Base-by-base conservation (phyloP, 192 early-diverging fungal genomes). In the Lobosporangium transversale region DNA sequence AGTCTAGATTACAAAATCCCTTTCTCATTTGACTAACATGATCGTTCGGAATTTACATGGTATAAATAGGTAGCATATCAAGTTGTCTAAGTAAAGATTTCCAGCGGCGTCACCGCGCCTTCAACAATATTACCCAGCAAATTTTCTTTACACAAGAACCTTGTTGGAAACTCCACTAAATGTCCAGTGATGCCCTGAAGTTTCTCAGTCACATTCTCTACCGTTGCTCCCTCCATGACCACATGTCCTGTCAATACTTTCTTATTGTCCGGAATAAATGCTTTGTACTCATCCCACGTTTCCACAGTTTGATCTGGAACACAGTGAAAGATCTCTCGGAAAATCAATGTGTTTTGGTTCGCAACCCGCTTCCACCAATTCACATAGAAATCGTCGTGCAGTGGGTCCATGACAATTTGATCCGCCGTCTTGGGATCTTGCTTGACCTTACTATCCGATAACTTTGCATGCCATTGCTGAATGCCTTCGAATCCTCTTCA, bases 311-410 rank as follows among this genome's bases (percentile, higher is more conserved):
- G 89, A 60, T 96, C 94, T 17, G 95, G 95, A 20, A 94, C 89
- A 71, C 91, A 93, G 31, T 88, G 88, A 81, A 96, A 96, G 10
- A 95, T 89, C 20, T 92, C 86, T 27, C 95, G 81, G 74, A 93
- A 94, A 32, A 85, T 80, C 21, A 62, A 53, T 21, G 90, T 92
- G 80, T 97, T 97, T 2, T 29, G 70, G 1, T 71, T 78, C 8
- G 94, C 92, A 1, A 88, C 89, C 0, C 48, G 32, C 43, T 69
- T 80, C 95, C 95, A 97, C 37, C 85, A 51, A 0, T 82, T 37
- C 31, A 79, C 32, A 18, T 84, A 83, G 63, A 92, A 92, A 37
- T 79, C 80, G 37, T 89, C 86, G 4, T 81, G 79, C 4, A 93
- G 62, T 11, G 94, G 94, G 62, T 96, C 94, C 56, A 82, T 68